Conservation (phyloP, 495 filamentous ascomycete species). For the Aspergillus leporis region DNA sequence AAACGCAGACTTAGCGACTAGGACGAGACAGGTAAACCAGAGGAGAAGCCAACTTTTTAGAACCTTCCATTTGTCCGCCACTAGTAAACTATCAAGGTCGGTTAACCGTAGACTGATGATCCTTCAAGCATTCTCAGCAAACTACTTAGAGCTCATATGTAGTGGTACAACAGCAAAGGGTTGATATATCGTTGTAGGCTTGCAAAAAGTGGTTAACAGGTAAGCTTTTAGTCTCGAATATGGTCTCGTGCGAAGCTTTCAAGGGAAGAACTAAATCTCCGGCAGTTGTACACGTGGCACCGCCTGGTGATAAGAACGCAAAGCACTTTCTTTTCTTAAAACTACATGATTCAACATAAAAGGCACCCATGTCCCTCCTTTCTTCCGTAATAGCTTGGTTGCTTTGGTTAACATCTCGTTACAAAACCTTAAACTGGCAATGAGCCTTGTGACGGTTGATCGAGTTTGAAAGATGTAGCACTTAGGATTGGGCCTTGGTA, state of each 20-base stretch:
- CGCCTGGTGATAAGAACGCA: background rate
- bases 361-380: no score
- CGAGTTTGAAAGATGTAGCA: no score
- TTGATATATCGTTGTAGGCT: no score
- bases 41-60: conserved; percentile 9
- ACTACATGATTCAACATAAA: background rate
- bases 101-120: background rate
- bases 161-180: no score
- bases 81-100: background rate
- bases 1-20: conserved; percentile 9
- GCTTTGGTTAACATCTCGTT: no score
- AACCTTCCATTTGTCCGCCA: background rate
- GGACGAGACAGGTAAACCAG: conserved; percentile 20
- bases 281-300: background rate
- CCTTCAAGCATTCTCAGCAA: no score
- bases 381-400: no score
- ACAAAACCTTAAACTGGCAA: no score
- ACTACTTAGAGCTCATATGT: no score
- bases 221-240: background rate
- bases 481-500: no score
- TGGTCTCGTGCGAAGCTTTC: background rate
- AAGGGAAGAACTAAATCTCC: background rate
- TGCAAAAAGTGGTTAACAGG: no score
- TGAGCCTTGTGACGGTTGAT: no score
- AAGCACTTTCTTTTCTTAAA: background rate